phyloP scores from a whole-genome alignment of 139 green algal species.

The Coelastrella sp. region DNA sequence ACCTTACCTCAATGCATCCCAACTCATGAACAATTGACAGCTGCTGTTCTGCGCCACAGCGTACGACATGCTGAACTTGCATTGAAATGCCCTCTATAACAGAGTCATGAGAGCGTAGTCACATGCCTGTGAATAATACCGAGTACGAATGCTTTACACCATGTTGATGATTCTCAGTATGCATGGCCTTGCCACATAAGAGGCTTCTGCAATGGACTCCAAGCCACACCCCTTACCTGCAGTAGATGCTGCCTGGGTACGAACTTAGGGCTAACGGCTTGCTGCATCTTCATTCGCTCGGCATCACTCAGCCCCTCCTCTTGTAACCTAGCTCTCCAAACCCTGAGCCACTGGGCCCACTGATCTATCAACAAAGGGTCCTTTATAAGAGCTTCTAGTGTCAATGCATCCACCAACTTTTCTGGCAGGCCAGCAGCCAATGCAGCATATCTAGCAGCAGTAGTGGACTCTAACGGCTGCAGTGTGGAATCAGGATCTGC shows the following conservation, averaged over 20 bases:
- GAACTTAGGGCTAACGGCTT: conserved; percentile 80
- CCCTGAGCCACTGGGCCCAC: conserved; percentile 76
- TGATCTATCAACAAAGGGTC: conserved; percentile 55
- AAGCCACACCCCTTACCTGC: conserved; percentile 56
- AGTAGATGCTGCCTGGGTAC: conserved; percentile 90
- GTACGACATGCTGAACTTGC: too few species aligned
- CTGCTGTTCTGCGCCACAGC: too few species aligned
- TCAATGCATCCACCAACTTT: conserved; percentile 48
- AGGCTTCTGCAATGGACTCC: not conserved
- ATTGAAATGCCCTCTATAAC: too few species aligned
- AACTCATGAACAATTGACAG: too few species aligned
- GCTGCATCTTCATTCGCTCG: conserved; percentile 64
- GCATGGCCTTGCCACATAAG: not conserved
- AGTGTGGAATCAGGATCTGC: conserved; percentile 1
- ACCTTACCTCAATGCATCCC: not conserved
- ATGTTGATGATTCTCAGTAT: not conserved
- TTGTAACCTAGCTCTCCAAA: conserved; percentile 65
- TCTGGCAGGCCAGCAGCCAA: conserved; percentile 26
- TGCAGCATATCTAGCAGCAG: conserved; percentile 4
- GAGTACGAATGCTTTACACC: not conserved
- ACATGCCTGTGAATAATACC: too few species aligned
- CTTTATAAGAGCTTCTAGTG: conserved; percentile 31
- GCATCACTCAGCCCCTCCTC: conserved; percentile 64
- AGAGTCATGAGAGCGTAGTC: too few species aligned
- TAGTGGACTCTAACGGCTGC: not conserved